These are phyloP conservation scores for Hypoxylon sp. DNA, from an alignment of 2,329 filamentous ascomycete genomes.

Conservation along the genomic window DNA sequence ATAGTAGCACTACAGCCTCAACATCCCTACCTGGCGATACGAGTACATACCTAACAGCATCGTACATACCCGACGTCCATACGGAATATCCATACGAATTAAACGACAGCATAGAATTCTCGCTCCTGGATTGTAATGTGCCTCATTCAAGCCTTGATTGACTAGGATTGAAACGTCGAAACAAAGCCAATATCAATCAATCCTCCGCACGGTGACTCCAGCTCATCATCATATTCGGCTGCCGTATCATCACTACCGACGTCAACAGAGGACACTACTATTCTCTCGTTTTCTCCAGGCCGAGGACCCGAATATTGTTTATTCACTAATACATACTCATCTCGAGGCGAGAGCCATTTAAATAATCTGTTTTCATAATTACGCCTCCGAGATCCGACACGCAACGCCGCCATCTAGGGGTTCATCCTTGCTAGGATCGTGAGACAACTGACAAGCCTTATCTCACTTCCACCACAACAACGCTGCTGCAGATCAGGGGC, in stretches of 20 bases:
- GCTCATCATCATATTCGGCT: slow-evolving; percentile 5
- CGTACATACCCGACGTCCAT: slow-evolving; percentile 9
- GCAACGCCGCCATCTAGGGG: slow-evolving; percentile 31
- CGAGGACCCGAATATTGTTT: slow-evolving; percentile 10
- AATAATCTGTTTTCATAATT: slow-evolving; percentile 31
- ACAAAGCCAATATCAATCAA: slow-evolving; percentile 15
- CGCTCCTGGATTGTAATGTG: slow-evolving; percentile 31
- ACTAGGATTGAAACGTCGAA: slow-evolving; percentile 33
- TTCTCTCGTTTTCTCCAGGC: slow-evolving; percentile 18
- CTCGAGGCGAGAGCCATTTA: slow-evolving; percentile 3
- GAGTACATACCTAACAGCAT: slow-evolving; percentile 6
- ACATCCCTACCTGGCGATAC: slow-evolving; percentile 4
- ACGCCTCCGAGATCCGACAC: slow-evolving; percentile 26
- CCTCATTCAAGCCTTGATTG: slow-evolving; percentile 27
- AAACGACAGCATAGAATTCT: slow-evolving; percentile 16
- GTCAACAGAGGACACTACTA: slow-evolving; percentile 10
- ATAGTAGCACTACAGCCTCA: slow-evolving; percentile 27
- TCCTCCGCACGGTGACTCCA: slow-evolving; percentile 8
- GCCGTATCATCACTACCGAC: slow-evolving; percentile 3
- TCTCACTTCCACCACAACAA: slow-evolving; percentile 37
- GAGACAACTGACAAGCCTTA: slow-evolving; percentile 50
- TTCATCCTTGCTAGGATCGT: slow-evolving; percentile 48
- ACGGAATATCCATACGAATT: slow-evolving; percentile 6
- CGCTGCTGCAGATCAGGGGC: slow-evolving; percentile 44
- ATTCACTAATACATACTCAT: slow-evolving; percentile 26